Evolutionary conservation across 1,284 basidiomycete genomes (phyloP).

Genomic region (Leucoagaricus sp.): DNA sequence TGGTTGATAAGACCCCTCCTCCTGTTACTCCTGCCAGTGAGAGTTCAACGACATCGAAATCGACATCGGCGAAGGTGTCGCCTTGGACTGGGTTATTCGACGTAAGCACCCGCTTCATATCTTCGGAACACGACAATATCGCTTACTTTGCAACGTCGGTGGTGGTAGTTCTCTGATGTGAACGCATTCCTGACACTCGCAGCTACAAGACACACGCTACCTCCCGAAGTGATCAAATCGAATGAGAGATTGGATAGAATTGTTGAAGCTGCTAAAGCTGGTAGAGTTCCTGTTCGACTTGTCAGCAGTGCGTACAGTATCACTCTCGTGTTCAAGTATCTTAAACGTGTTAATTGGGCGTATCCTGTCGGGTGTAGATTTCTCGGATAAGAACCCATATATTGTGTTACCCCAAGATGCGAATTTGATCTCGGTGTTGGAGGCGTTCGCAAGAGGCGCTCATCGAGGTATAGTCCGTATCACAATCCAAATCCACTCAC

Average conservation of each 20-base stretch:
- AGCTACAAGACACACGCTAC: slow-evolving; percentile 69
- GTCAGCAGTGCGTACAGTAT: slow-evolving; percentile 62
- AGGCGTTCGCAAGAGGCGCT: slow-evolving; percentile 65
- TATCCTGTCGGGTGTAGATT: too few species aligned
- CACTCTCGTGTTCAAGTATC: too few species aligned
- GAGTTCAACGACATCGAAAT: background rate
- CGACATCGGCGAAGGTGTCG: too few species aligned
- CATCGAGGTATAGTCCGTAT: slow-evolving; percentile 70
- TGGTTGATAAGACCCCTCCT: slow-evolving; percentile 40
- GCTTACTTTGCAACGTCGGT: background rate
- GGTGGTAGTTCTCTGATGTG: slow-evolving; percentile 81
- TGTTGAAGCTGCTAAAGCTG: slow-evolving; percentile 68
- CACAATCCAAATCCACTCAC: too few species aligned
- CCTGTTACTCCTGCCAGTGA: slow-evolving; percentile 23
- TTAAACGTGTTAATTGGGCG: too few species aligned
- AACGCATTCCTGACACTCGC: slow-evolving; percentile 81
- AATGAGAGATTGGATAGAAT: slow-evolving; percentile 66
- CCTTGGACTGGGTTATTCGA: slow-evolving; percentile 71
- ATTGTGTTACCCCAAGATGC: slow-evolving; percentile 62
- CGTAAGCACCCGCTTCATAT: slow-evolving; percentile 41
- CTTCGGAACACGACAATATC: background rate
- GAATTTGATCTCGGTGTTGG: slow-evolving; percentile 60
- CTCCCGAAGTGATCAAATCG: slow-evolving; percentile 56
- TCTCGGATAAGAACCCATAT: slow-evolving; percentile 80
- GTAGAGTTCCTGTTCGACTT: slow-evolving; percentile 68